A percentile compares a stretch with the other conserved stretches of the same genome.
phyloP scores from a whole-genome alignment of 2,329 filamentous ascomycete species.

The Colletotrichum echinochloae region DNA sequence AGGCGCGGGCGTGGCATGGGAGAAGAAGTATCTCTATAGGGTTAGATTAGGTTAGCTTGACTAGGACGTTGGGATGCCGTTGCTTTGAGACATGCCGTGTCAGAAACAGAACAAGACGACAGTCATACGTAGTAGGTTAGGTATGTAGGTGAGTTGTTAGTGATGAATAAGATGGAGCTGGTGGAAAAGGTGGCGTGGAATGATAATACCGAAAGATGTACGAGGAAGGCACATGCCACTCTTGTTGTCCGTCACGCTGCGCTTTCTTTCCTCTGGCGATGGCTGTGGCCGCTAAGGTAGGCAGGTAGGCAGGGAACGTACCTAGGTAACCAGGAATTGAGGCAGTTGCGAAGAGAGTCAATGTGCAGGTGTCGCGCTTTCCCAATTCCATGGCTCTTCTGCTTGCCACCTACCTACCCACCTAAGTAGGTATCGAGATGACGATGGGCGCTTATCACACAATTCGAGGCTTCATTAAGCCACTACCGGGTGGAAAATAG shows the following conservation, averaged over 20 bases:
- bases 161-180: neutral
- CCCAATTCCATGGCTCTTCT: neutral
- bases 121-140: too few relatives aligned
- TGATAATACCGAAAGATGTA: neutral
- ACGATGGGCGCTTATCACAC: too few relatives aligned
- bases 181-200: too few relatives aligned
- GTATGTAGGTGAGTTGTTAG: neutral
- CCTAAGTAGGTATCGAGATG: too few relatives aligned
- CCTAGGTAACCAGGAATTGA: too few relatives aligned
- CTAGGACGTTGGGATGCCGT: neutral
- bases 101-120: neutral
- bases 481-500: neutral
- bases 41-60: too few relatives aligned
- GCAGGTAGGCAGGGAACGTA: too few relatives aligned
- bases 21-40: too few relatives aligned
- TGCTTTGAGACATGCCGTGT: neutral
- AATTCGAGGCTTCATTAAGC: neutral
- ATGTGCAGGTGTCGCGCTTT: neutral
- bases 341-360: neutral
- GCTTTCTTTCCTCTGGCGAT: neutral
- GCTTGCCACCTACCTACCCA: too few relatives aligned
- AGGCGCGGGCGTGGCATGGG: neutral
- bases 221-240: neutral
- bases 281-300: too few relatives aligned
- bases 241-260: neutral